Evolutionary conservation across 305 asterid species (phyloP), one percentile per base, ranked within the genome.

Genomic region (Fraxinus sp.): DNA sequence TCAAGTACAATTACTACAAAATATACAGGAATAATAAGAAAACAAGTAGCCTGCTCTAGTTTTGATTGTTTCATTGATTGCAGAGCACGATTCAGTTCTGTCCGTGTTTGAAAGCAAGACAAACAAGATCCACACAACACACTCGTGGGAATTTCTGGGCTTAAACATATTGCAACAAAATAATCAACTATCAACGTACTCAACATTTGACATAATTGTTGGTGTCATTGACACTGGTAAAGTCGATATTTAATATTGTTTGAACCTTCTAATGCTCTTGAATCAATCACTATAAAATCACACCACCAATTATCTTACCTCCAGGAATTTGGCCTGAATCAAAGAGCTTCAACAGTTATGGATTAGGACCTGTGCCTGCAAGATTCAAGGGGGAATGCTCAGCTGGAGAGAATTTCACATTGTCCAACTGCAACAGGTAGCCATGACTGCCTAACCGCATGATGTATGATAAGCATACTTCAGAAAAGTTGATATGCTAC

Each of bases 251-350:
- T 68, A 22, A 41, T 35, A 18, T 72, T 11, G 1, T 76, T 80
- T 68, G 55, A 83, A 36, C 59, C 28, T 52, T 74, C 76, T 33
- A 32, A 76, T 62, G 46, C 5, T 24, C 11, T 52, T 39, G 20
- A 7, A 4, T 80, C 37, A 74, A 71, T 73, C 1, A 82, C 68
- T 26, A 20, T 73, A 64, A 49, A 35, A 32, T 44, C 75, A 79
- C 35, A 74, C 24, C 5, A 62, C 62, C 35, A 81, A 72, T 46
- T n/a, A 70, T 71, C 82, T 82, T 16, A 64, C 79, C 7, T 82
- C 18, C 83, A 91, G 94, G 92, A 76, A 85, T 91, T 79, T 89
- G 91, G 93, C 94, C 94, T 1, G 93, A 90, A 83, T 90, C 91
- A 18, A 59, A 82, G 83, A 90, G 93, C 82, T 90, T 90, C 86